Evolutionary conservation across 768 basidiomycete genomes (phyloP).

Genomic region (Paxillus ammoniavirescens): DNA sequence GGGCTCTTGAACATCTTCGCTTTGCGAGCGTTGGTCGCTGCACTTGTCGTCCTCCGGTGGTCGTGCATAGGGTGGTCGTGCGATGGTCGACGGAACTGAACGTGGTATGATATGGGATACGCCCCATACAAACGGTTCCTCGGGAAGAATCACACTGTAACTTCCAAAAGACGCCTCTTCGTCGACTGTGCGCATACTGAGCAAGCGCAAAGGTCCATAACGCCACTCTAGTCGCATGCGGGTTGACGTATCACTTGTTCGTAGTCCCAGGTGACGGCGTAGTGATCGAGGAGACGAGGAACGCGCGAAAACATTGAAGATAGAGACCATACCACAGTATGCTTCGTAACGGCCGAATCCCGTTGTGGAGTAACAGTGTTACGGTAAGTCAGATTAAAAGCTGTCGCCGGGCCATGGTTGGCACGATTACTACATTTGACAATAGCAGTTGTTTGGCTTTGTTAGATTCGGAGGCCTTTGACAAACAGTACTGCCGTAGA

Average conservation of each 20-base stretch:
- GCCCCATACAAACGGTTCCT: conserved; percentile 64
- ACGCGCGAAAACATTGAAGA: not conserved
- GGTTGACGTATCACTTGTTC: not conserved
- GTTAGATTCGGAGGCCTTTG: not conserved
- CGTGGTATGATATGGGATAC: conserved; percentile 59
- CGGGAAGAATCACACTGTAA: conserved; percentile 63
- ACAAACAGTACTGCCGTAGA: not conserved
- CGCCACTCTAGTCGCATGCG: not conserved
- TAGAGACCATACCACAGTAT: not conserved
- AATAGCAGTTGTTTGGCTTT: not conserved
- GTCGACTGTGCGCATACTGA: conserved; percentile 1
- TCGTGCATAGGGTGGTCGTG: conserved; percentile 50
- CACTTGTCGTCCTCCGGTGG: conserved; percentile 3
- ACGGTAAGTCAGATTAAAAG: too few species aligned
- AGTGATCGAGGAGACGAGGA: not conserved
- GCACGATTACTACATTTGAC: not conserved
- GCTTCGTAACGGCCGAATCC: too few species aligned
- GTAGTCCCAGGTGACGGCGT: not conserved
- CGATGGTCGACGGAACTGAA: conserved; percentile 54
- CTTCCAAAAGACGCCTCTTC: conserved; percentile 40
- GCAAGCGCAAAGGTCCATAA: not conserved
- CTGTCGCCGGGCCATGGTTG: too few species aligned
- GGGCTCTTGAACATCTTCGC: conserved; percentile 3
- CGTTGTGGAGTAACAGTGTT: too few species aligned
- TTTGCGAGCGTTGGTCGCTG: not conserved